phyloP scores from a whole-genome alignment of 1,284 basidiomycete genomes.

The Gomphus bonarii region DNA sequence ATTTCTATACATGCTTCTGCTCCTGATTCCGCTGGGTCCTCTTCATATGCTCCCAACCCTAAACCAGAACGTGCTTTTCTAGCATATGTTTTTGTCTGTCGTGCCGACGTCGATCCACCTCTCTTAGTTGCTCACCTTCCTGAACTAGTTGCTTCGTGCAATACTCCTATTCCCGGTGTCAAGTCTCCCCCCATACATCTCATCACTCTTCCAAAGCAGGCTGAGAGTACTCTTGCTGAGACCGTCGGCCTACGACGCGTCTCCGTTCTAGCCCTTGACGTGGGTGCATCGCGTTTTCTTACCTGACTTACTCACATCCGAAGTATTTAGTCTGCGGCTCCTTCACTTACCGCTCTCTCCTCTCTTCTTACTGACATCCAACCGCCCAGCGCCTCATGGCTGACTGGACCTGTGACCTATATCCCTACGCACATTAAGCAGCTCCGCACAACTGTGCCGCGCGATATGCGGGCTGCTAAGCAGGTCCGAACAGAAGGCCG shows the following conservation, averaged over 20 bases:
- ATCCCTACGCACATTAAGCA: constrained; percentile 80
- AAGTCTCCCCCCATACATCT: constrained; percentile 34
- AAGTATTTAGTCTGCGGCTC: constrained; percentile 23
- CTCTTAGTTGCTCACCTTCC: constrained; percentile 62
- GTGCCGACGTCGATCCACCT: constrained; percentile 62
- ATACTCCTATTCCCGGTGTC: constrained; percentile 28
- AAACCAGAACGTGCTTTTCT: background rate
- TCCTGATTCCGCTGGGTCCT: background rate
- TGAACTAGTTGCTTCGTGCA: constrained; percentile 62
- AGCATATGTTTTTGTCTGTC: constrained; percentile 50
- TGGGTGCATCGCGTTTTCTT: constrained; percentile 23
- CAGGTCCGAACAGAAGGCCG: constrained; percentile 47
- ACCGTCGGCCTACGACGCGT: constrained; percentile 59
- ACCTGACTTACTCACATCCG: background rate
- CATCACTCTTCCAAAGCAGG: constrained; percentile 60
- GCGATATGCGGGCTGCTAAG: constrained; percentile 68
- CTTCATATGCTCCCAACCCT: background rate
- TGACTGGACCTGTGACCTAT: constrained; percentile 26
- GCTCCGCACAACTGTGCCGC: constrained; percentile 70
- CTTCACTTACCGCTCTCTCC: constrained; percentile 28
- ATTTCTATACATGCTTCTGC: constrained; percentile 12
- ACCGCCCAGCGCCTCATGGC: constrained; percentile 53
- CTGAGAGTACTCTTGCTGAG: constrained; percentile 56
- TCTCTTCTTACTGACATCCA: constrained; percentile 39
- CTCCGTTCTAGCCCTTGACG: constrained; percentile 56